These are phyloP conservation scores for Agaricales sp. DNA, from an alignment of 1,284 basidiomycete species.

Conservation along the genomic window DNA sequence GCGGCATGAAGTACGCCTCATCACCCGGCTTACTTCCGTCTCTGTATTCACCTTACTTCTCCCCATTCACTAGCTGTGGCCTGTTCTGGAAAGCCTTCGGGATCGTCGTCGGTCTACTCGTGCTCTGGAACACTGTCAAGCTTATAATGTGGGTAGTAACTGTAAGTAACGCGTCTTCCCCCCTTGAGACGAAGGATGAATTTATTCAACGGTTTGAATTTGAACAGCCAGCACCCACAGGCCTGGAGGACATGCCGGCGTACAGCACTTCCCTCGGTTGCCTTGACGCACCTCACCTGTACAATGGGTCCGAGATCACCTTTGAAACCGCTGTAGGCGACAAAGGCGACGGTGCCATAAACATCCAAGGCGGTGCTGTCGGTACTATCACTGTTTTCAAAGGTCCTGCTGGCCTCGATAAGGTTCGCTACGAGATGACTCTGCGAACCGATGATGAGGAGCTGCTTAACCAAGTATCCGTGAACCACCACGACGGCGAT, in stretches of 20 bases:
- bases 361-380: slow-evolving; percentile 34
- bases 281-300: slow-evolving; percentile 29
- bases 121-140: slow-evolving; percentile 32
- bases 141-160: slow-evolving; percentile 35
- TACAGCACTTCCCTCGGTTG: slow-evolving; percentile 46
- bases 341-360: slow-evolving; percentile 25
- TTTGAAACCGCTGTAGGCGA: slow-evolving; percentile 28
- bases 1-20: slow-evolving; percentile 41
- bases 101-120: slow-evolving; percentile 30
- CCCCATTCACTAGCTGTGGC: slow-evolving; percentile 27
- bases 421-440: slow-evolving; percentile 38
- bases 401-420: slow-evolving; percentile 26
- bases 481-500: slow-evolving; percentile 22
- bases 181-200: too few species aligned
- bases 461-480: slow-evolving; percentile 25
- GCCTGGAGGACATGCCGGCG: slow-evolving; percentile 42
- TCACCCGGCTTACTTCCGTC: too few species aligned
- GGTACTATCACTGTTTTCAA: slow-evolving; percentile 41
- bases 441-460: slow-evolving; percentile 30
- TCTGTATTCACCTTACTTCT: slow-evolving; percentile 6
- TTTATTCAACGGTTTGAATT: background rate
- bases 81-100: slow-evolving; percentile 47
- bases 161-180: slow-evolving; percentile 24
- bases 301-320: slow-evolving; percentile 27
- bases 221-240: slow-evolving; percentile 34